Percentiles rank a stretch among this genome's conserved stretches.
These are phyloP conservation scores for Cafeteria roenbergensis DNA, from an alignment of 108 stramenopile genomes.

Conservation along the genomic window DNA sequence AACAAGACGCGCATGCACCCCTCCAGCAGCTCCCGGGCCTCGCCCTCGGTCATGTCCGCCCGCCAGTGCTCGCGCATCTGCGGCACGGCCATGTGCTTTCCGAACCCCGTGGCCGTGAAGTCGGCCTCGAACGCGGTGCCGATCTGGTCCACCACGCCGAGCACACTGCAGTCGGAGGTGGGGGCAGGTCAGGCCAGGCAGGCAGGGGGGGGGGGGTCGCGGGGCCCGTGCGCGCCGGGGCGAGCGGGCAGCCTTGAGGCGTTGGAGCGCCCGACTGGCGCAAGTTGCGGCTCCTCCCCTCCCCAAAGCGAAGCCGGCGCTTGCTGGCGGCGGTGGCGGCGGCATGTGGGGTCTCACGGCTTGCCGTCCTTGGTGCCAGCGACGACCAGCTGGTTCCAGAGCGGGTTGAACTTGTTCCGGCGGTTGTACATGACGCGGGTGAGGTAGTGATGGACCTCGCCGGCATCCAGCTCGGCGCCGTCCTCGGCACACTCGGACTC, in stretches of 20 bases:
- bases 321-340: slow-evolving; percentile 6
- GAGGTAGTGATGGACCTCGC: slow-evolving; percentile 25
- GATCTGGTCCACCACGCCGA: slow-evolving; percentile 84
- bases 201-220: no score
- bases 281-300: no score
- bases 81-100: slow-evolving; percentile 80
- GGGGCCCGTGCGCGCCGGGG: no score
- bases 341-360: slow-evolving; percentile 14
- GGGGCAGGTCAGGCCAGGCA: no score
- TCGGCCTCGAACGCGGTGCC: slow-evolving; percentile 88
- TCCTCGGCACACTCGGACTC: slow-evolving; percentile 40
- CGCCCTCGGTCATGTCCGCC: slow-evolving; percentile 69
- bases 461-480: slow-evolving; percentile 32
- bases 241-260: no score
- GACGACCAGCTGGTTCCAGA: slow-evolving; percentile 88
- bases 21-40: slow-evolving; percentile 83
- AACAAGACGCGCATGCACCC: slow-evolving; percentile 90
- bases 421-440: slow-evolving; percentile 18
- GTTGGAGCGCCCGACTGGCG: no score
- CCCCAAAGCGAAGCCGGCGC: no score
- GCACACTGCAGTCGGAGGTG: slow-evolving; percentile 52
- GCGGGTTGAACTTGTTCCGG: slow-evolving; percentile 80
- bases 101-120: slow-evolving; percentile 88
- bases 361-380: slow-evolving; percentile 52
- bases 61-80: slow-evolving; percentile 78